phyloP scores from a whole-genome alignment of 768 basidiomycete species.

The Coprinopsis cinerea region DNA sequence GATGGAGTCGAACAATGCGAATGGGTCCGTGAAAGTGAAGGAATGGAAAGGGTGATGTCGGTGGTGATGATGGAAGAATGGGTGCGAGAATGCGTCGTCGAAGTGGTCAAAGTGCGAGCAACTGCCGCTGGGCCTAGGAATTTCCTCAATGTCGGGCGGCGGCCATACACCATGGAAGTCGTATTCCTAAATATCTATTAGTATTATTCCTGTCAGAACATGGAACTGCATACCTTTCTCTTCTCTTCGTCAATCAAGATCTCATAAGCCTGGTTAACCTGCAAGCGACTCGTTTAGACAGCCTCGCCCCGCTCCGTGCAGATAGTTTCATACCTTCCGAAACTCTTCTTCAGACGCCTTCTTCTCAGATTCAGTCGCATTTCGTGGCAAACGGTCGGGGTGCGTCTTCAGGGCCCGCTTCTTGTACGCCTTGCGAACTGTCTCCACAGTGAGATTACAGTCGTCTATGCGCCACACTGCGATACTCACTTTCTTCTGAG shows the following conservation, averaged over 20 bases:
- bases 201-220: background rate
- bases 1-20: constrained; percentile 65
- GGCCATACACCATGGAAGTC: constrained; percentile 74
- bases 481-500: constrained; percentile 54
- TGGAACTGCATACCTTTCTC: constrained; percentile 37
- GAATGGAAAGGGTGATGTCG: constrained; percentile 39
- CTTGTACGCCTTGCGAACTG: constrained; percentile 79
- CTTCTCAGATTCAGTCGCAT: constrained; percentile 54
- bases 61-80: constrained; percentile 32
- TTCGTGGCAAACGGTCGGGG: constrained; percentile 61
- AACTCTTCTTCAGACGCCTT: constrained; percentile 52
- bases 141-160: constrained; percentile 39
- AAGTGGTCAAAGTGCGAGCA: constrained; percentile 24
- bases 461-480: background rate
- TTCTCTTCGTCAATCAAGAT: constrained; percentile 58
- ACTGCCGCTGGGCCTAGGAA: constrained; percentile 5
- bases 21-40: constrained; percentile 68
- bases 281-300: background rate
- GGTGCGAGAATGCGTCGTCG: constrained; percentile 27
- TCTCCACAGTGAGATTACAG: background rate
- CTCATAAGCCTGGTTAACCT: constrained; percentile 80
- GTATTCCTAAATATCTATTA: constrained; percentile 44
- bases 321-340: constrained; percentile 26
- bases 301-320: background rate
- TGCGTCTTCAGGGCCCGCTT: constrained; percentile 67